phyloP scores from a whole-genome alignment of 2,329 filamentous ascomycete species.

The Metarhizium rileyi region DNA sequence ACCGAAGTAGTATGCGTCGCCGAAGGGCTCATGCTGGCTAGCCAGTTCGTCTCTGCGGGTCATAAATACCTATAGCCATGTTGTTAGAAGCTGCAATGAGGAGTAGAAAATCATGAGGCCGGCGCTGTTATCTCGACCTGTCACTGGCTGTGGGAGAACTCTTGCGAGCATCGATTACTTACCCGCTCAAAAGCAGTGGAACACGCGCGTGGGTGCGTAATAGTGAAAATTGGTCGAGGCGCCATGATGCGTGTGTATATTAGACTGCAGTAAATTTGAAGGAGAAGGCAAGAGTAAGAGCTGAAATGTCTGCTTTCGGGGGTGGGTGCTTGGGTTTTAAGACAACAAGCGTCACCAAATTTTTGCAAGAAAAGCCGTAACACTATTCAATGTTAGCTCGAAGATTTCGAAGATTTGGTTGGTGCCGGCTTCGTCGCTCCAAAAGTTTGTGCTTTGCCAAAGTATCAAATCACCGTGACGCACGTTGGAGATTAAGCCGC shows the following conservation, averaged over 20 bases:
- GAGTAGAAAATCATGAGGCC: neutral
- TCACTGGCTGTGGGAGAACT: too few relatives aligned
- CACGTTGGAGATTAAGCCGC: neutral
- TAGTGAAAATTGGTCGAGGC: conserved; percentile 64
- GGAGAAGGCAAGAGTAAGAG: too few relatives aligned
- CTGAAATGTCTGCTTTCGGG: too few relatives aligned
- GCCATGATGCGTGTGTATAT: conserved; percentile 4
- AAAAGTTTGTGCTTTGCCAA: neutral
- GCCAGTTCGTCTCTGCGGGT: conserved; percentile 71
- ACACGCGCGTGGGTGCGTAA: conserved; percentile 88
- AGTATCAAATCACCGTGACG: neutral
- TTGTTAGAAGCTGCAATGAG: neutral
- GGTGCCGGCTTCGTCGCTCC: neutral
- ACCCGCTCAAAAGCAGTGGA: conserved; percentile 96
- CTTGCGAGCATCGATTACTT: conserved; percentile 25
- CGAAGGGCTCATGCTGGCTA: conserved; percentile 92
- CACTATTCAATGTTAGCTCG: too few relatives aligned
- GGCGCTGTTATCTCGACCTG: too few relatives aligned
- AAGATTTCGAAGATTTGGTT: neutral
- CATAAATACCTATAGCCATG: conserved; percentile 72
- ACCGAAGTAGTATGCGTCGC: conserved; percentile 92
- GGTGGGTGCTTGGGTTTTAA: neutral
- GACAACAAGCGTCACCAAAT: neutral
- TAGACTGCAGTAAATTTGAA: neutral
- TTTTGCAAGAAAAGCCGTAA: neutral